Percentiles rank a stretch among this genome's conserved stretches.
Evolutionary conservation across 2,329 filamentous ascomycete genomes (phyloP).

Genomic region (Paecilomyces fulvus): DNA sequence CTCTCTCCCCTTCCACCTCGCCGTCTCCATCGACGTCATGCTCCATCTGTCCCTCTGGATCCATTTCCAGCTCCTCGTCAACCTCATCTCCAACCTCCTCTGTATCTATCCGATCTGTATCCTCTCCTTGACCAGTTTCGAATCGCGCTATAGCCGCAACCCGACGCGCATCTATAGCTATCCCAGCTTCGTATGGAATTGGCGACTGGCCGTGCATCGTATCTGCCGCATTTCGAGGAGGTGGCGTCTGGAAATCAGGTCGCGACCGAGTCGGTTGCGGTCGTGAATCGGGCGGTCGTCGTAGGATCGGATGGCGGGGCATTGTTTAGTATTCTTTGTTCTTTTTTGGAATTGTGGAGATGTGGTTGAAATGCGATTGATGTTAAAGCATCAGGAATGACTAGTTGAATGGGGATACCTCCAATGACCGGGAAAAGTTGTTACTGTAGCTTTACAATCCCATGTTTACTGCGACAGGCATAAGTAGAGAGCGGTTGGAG

Average conservation of each 20-base stretch:
- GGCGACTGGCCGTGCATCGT: not conserved
- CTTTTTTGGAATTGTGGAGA: not conserved
- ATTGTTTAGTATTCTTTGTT: not conserved
- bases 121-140: not conserved
- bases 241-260: not conserved
- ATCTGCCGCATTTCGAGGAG: not conserved
- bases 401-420: not conserved
- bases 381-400: not conserved
- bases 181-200: not conserved
- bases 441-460: not conserved
- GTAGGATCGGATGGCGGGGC: not conserved
- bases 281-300: not conserved
- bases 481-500: not conserved
- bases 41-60: slow-evolving; percentile 7
- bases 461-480: not conserved
- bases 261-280: not conserved
- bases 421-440: not conserved
- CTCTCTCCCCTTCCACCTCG: slow-evolving; percentile 14
- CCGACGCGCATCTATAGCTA: not conserved
- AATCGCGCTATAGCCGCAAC: not conserved
- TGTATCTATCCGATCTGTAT: not conserved
- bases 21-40: slow-evolving; percentile 17
- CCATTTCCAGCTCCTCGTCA: slow-evolving; percentile 6
- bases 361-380: not conserved
- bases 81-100: slow-evolving; percentile 7